These are phyloP conservation scores for Spathaspora hagerdaliae DNA, from an alignment of 805 yeast genomes.

Conservation along the genomic window DNA sequence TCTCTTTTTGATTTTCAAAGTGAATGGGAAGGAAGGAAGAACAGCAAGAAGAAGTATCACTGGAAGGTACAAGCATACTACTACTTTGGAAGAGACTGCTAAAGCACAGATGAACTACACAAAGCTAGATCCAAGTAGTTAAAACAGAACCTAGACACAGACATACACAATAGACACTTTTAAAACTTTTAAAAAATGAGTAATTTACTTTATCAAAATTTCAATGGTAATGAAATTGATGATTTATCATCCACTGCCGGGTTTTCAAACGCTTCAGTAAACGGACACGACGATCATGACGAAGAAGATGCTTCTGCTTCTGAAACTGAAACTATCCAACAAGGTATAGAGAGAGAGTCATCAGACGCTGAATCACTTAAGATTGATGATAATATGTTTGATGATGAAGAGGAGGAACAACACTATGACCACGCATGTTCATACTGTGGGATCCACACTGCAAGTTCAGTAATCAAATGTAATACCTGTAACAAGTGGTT, in stretches of 20 bases:
- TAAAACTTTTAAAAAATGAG: conserved; percentile 12
- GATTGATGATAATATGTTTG: background rate
- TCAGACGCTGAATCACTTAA: background rate
- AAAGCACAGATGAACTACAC: no score
- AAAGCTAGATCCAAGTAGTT: no score
- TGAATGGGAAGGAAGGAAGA: no score
- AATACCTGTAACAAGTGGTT: conserved; percentile 81
- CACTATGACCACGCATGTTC: conserved; percentile 35
- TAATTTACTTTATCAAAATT: conserved; percentile 19
- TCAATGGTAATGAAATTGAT: conserved; percentile 8
- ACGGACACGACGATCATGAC: background rate
- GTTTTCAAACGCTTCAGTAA: background rate
- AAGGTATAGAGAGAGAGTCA: background rate
- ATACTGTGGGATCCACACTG: conserved; percentile 72
- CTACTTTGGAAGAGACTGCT: no score
- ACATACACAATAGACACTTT: no score
- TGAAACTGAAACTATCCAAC: background rate
- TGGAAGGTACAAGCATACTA: no score
- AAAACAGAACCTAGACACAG: no score
- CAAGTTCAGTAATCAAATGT: conserved; percentile 71
- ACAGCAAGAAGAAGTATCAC: no score
- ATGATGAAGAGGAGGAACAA: background rate
- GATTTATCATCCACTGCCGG: conserved; percentile 1
- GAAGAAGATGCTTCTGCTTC: background rate
- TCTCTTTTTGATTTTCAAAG: no score